These are phyloP conservation scores for Phytophthora meadii DNA, from an alignment of 352 stramenopile genomes.

Conservation along the genomic window DNA sequence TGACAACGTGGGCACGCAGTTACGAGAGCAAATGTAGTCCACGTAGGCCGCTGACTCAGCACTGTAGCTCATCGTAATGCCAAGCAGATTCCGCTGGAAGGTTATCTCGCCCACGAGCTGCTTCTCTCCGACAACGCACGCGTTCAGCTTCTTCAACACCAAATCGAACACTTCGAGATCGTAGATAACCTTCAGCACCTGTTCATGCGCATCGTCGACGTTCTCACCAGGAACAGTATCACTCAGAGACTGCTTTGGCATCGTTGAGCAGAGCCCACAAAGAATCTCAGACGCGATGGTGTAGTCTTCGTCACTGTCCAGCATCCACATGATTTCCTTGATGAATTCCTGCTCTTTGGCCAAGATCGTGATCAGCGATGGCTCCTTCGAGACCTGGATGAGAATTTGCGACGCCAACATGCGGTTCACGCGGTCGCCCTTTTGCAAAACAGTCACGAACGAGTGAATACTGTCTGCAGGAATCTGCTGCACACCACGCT, in stretches of 20 bases:
- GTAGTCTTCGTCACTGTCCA: conserved; percentile 77
- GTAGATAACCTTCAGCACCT: conserved; percentile 64
- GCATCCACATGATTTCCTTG: conserved; percentile 74
- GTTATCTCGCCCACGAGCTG: conserved; percentile 83
- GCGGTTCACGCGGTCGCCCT: conserved; percentile 64
- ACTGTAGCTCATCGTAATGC: conserved; percentile 82
- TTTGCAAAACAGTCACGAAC: conserved; percentile 71
- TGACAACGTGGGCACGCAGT: conserved; percentile 59
- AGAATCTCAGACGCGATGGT: conserved; percentile 80
- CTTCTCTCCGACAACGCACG: conserved; percentile 65
- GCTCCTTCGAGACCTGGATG: conserved; percentile 68
- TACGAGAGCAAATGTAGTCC: conserved; percentile 65
- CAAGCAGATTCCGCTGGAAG: conserved; percentile 78
- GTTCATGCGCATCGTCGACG: conserved; percentile 38
- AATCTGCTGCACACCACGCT: conserved; percentile 60
- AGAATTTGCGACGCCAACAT: conserved; percentile 78
- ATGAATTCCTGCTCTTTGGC: conserved; percentile 66
- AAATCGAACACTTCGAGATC: conserved; percentile 71
- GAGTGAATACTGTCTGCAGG: conserved; percentile 59
- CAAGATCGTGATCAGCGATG: conserved; percentile 59
- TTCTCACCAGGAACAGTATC: conserved; percentile 19
- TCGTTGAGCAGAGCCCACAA: conserved; percentile 67
- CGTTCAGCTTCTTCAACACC: conserved; percentile 75
- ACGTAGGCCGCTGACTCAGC: conserved; percentile 59
- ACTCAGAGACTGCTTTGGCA: conserved; percentile 31